Conservation (phyloP, 495 filamentous ascomycete genomes). For the Aspergillus nidulans region DNA sequence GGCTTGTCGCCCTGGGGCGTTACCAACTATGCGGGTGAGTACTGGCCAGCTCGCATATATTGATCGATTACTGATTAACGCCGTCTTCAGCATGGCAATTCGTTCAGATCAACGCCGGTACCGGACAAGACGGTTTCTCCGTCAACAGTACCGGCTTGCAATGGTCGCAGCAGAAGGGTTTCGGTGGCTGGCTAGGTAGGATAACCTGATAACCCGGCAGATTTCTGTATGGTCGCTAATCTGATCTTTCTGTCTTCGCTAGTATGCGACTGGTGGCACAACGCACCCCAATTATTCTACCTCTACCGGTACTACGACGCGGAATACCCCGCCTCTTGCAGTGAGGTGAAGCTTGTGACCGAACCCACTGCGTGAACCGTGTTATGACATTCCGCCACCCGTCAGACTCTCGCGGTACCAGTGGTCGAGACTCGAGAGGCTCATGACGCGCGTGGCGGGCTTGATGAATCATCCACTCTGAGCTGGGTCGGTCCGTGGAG, state of each 20-base stretch:
- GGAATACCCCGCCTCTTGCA: constrained; percentile 41
- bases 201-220: not conserved
- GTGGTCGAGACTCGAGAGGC: not conserved
- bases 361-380: constrained; percentile 18
- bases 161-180: constrained; percentile 33
- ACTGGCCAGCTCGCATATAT: not conserved
- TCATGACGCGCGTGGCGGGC: constrained; percentile 19
- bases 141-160: constrained; percentile 33
- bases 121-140: constrained; percentile 34
- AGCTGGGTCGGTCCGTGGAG: not conserved
- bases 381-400: not conserved
- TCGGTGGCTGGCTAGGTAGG: constrained; percentile 50
- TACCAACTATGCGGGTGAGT: constrained; percentile 31
- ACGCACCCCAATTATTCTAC: constrained; percentile 51
- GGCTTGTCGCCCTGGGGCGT: constrained; percentile 25
- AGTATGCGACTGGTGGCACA: constrained; percentile 56
- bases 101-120: constrained; percentile 39
- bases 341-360: constrained; percentile 34
- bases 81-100: constrained; percentile 35
- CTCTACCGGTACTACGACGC: constrained; percentile 26
- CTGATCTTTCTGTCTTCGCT: not conserved
- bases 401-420: not conserved
- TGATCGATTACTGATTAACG: not conserved
- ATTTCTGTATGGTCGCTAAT: not conserved
- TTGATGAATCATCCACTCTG: constrained; percentile 19